Evolutionary conservation across 352 stramenopile species (phyloP).

Genomic region (Phytophthora pluvialis): DNA sequence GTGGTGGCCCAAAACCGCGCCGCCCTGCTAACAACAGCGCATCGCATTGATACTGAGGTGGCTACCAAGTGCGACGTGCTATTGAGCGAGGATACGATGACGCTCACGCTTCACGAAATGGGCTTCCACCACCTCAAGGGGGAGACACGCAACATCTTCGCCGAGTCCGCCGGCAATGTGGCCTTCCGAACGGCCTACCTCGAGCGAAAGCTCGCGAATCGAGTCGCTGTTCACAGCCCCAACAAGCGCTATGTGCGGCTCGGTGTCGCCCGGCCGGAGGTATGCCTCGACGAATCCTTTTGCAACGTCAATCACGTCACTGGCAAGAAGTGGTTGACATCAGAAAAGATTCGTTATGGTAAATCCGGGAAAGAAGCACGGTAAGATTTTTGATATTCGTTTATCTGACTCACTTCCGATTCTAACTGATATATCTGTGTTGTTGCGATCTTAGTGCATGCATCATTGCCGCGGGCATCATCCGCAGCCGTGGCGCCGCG

Average conservation of each 20-base stretch:
- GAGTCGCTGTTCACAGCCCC: neutral
- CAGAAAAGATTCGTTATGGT: neutral
- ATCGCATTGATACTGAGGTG: too few relatives aligned
- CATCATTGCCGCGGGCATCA: neutral
- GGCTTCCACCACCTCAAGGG: too few relatives aligned
- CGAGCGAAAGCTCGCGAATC: neutral
- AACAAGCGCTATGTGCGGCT: neutral
- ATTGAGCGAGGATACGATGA: too few relatives aligned
- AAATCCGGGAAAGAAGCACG: neutral
- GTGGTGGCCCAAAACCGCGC: too few relatives aligned
- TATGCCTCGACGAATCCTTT: neutral
- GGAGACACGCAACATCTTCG: too few relatives aligned
- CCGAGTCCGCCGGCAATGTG: too few relatives aligned
- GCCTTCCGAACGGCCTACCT: neutral
- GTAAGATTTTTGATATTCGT: neutral
- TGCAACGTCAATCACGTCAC: neutral
- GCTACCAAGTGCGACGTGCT: too few relatives aligned
- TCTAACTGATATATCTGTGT: neutral
- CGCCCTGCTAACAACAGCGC: too few relatives aligned
- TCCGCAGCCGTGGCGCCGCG: neutral
- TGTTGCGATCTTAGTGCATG: neutral
- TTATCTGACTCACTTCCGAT: neutral
- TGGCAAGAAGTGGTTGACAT: neutral
- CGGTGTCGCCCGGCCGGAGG: neutral
- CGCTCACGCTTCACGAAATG: too few relatives aligned